Percentiles rank a stretch among this genome's conserved stretches.
Evolutionary conservation across 139 green algal genomes (phyloP).

Genomic region (Tetradesmus obliquus): DNA sequence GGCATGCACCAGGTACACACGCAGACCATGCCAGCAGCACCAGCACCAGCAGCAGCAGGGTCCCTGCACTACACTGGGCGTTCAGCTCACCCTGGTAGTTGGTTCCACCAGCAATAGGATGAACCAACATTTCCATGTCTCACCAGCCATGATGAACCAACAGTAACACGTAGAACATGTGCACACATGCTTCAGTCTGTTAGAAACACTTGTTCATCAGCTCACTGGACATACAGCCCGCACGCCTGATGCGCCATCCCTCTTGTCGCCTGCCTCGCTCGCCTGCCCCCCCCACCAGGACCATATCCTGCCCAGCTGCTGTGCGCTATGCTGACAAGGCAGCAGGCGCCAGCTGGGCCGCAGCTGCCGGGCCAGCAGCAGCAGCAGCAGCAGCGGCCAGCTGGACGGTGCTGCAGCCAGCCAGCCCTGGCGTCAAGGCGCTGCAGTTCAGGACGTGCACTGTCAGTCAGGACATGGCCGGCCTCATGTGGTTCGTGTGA

Average conservation of each 20-base stretch:
- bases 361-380: not conserved
- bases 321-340: constrained; percentile 35
- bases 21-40: not conserved
- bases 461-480: not conserved
- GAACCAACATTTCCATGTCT: too few species aligned
- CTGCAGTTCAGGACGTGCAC: not conserved
- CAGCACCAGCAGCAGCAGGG: not conserved
- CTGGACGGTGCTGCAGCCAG: constrained; percentile 14
- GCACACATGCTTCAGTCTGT: too few species aligned
- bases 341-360: not conserved
- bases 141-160: too few species aligned
- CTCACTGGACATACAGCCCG: too few species aligned
- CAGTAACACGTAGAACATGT: too few species aligned
- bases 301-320: constrained; percentile 23
- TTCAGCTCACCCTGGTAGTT: not conserved
- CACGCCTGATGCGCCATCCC: too few species aligned
- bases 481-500: constrained; percentile 31
- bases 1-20: constrained; percentile 31
- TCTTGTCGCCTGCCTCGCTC: too few species aligned
- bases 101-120: too few species aligned
- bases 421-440: not conserved
- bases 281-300: not conserved
- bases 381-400: not conserved
- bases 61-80: not conserved
- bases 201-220: too few species aligned